These are phyloP conservation scores for Agroathelia rolfsii DNA, from an alignment of 1,284 basidiomycete genomes.

Conservation along the genomic window DNA sequence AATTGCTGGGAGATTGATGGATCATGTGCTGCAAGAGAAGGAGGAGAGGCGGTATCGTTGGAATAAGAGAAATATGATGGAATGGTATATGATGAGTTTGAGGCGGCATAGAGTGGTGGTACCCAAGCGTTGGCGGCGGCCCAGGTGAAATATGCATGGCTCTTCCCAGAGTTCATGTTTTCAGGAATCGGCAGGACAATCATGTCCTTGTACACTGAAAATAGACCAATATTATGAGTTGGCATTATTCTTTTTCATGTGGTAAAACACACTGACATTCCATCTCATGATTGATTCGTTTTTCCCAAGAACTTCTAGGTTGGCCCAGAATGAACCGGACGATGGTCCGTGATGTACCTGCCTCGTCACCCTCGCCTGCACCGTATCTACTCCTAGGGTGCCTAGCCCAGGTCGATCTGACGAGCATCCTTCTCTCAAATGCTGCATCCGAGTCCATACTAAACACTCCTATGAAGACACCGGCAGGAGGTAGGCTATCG, in stretches of 20 bases:
- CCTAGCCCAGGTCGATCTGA: slow-evolving; percentile 84
- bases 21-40: slow-evolving; percentile 58
- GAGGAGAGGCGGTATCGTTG: slow-evolving; percentile 40
- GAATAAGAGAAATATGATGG: slow-evolving; percentile 50
- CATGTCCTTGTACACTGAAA: slow-evolving; percentile 79
- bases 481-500: slow-evolving; percentile 77
- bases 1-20: slow-evolving; percentile 47
- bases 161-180: slow-evolving; percentile 91
- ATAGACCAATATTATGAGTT: too few species aligned
- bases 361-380: slow-evolving; percentile 61
- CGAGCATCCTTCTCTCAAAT: slow-evolving; percentile 80
- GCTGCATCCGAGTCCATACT: slow-evolving; percentile 83
- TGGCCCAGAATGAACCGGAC: slow-evolving; percentile 89
- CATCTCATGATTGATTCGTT: slow-evolving; percentile 81
- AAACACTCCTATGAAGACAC: slow-evolving; percentile 87
- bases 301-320: slow-evolving; percentile 73
- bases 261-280: slow-evolving; percentile 61
- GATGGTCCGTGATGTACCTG: slow-evolving; percentile 79
- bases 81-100: slow-evolving; percentile 30
- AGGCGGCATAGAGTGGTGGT: slow-evolving; percentile 60
- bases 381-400: slow-evolving; percentile 74
- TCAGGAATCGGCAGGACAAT: slow-evolving; percentile 77
- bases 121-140: slow-evolving; percentile 88
- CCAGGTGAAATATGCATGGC: slow-evolving; percentile 80
- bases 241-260: slow-evolving; percentile 5